Conservation (phyloP, 2,329 filamentous ascomycete species). For the Penicillium frequentans region DNA sequence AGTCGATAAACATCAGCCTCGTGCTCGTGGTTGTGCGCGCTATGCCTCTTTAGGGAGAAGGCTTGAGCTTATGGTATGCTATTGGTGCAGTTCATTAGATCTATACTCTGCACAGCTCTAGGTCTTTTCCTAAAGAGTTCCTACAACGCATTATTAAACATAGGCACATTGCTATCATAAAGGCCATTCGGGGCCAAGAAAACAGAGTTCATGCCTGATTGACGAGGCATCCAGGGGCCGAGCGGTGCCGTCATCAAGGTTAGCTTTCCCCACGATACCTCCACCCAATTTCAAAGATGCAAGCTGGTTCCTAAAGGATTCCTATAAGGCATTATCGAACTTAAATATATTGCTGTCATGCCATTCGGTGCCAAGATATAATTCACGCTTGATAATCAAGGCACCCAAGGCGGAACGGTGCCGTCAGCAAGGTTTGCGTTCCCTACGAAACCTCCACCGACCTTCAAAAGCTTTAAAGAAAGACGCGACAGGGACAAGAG, state of each 20-base stretch:
- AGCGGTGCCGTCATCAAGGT: not conserved
- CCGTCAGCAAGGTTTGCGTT: not conserved
- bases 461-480: not conserved
- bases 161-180: not conserved
- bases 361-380: no score
- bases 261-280: not conserved
- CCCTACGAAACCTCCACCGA: not conserved
- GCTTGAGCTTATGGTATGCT: not conserved
- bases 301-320: no score
- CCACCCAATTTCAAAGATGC: not conserved
- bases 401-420: not conserved
- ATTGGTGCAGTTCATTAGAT: not conserved
- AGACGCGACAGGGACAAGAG: not conserved
- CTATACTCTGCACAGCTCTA: not conserved
- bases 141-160: not conserved
- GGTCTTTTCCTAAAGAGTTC: not conserved
- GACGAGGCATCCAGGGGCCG: not conserved
- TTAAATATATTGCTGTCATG: no score
- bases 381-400: not conserved
- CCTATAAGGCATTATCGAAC: no score
- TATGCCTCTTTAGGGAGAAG: not conserved
- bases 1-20: constrained; percentile 22
- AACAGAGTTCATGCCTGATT: not conserved
- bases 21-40: constrained; percentile 20
- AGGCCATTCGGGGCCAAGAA: not conserved